Evolutionary conservation across 495 filamentous ascomycete species (phyloP).

Genomic region (Penicillium maclennaniae): DNA sequence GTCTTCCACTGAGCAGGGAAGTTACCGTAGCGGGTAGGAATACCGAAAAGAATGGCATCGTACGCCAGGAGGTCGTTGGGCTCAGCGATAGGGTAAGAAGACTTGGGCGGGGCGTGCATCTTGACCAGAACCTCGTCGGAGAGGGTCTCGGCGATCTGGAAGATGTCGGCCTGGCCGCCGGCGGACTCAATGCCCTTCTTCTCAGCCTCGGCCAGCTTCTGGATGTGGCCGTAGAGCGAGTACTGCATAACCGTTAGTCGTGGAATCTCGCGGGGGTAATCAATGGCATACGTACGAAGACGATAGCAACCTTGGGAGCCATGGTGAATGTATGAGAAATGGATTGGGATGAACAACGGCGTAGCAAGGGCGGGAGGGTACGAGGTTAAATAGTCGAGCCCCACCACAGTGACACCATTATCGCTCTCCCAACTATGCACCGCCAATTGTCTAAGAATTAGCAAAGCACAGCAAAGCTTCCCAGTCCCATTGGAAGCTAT

Average conservation of each 20-base stretch:
- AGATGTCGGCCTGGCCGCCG: slow-evolving; percentile 74
- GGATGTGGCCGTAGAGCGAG: slow-evolving; percentile 93
- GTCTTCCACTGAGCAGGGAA: slow-evolving; percentile 95
- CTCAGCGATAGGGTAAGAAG: slow-evolving; percentile 62
- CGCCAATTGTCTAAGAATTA: slow-evolving; percentile 4
- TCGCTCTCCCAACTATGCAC: not conserved
- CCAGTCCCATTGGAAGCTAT: slow-evolving; percentile 17
- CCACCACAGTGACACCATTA: slow-evolving; percentile 1
- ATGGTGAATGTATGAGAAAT: slow-evolving; percentile 46
- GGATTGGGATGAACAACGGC: slow-evolving; percentile 1
- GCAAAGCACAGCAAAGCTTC: slow-evolving; percentile 11
- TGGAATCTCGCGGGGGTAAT: not conserved
- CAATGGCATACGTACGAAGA: slow-evolving; percentile 61
- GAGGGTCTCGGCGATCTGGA: slow-evolving; percentile 87
- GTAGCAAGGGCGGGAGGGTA: slow-evolving; percentile 2
- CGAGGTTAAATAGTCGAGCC: slow-evolving; percentile 8
- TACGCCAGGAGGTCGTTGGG: slow-evolving; percentile 67
- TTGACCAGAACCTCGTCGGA: slow-evolving; percentile 71
- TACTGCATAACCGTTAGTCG: slow-evolving; percentile 52
- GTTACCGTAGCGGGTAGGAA: slow-evolving; percentile 98
- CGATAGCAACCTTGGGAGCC: slow-evolving; percentile 90
- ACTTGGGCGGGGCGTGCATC: slow-evolving; percentile 87
- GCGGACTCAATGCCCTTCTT: slow-evolving; percentile 85
- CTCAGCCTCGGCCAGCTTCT: slow-evolving; percentile 80
- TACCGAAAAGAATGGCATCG: slow-evolving; percentile 90